Evolutionary conservation across 1,139 yeast species (phyloP), one percentile per base, ranked within the genome.

Genomic region (Protomyces inundatus): DNA sequence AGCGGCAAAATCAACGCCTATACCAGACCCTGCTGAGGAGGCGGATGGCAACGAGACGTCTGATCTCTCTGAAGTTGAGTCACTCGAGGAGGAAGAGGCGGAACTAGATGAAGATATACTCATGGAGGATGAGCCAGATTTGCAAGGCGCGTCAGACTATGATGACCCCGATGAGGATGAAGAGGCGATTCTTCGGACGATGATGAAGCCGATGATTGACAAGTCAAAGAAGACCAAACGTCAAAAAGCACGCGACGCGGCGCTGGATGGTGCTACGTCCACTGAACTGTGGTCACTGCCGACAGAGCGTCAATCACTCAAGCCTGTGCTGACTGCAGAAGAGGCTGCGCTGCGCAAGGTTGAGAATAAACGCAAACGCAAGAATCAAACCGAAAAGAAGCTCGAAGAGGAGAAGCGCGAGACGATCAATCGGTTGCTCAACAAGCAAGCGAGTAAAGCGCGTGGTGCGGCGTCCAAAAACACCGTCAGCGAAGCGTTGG

Each of bases 321-420:
- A 82, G 71, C 77, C 79, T 63, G 77, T 77, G 4, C 81, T 88
- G 65, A 86, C 96, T 0, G 97, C 86, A 66, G 97, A 93, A 73
- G 96, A 91, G 74, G 81, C 85, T 50, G 89, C 89, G 46, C 76
- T 90, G 66, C 81, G 90, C 52, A 85, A 90, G 68, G 91, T 95
- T 0, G 98, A 93, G 72, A 86, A 84, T 71, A 93, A 97, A 0
- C 82, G 98, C 70, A 84, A 91, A 73, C 81, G 98, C 68, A 88
- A 88, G 73, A 93, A 93, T 72, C 82, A 90, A 71, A 86, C 87
- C 69, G 91, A 86, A 71, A 86, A 87, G 76, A 84, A 87, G 68
- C 77, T 89, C 50, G 98, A 90, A 72, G 97, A 90, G 74, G 98
- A 93, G 74, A 93, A 93, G 74, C 61, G 51, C 40, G 66, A 64